Base-by-base conservation (phyloP, 2,329 filamentous ascomycete species). In the Penicillium psychrosexuale region DNA sequence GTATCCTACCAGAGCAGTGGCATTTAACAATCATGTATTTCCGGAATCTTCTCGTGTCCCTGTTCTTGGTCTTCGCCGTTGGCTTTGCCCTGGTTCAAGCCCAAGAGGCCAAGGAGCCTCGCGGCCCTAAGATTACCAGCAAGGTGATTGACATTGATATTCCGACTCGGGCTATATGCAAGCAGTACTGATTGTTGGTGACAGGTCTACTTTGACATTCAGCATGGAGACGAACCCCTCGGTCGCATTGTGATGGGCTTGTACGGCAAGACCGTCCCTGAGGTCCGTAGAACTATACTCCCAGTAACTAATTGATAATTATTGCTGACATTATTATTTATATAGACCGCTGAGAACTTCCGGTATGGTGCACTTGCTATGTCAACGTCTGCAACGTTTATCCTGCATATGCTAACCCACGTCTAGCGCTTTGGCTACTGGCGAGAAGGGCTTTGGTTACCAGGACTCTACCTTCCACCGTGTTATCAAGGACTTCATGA, bases 121-220 rank as follows among this genome's bases (percentile, higher is more conserved):
- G 72, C 53, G 93, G 94, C 44, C 93, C 91, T 61, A 95, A 94
- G 85, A 93, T 97, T 80, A 97, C 92, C 68, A 82, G 90, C 82
- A 96, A 96, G 85, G 91, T 83, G 72, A 56, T 65, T 36, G 71
- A 51, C 62, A 17, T 17, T 31, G 37, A 43, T 45, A 15, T 38
- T 28, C 24, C 13, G n/a, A 19, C 27, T 28, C 11, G 24, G 17
- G 34, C 31, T 33, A 42, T 28, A 31, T 33, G 28, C n/a, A 19
- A 15, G 22, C 27, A n/a, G 40, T 53, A 33, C 60, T 68, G 27
- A 68, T 42, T 28, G 8, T 37, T 31, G 24, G 5, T 30, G 8
- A 44, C 52, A 80, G 82, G 84, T 87, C 67, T 87, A 81, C 74
- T 86, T 87, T 62, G 84, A 87, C 66, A 83, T 87, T 55, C 75